Evolutionary conservation across 768 basidiomycete species (phyloP), one percentile per base, ranked within the genome.

Genomic region (Boletus rubescentipes): DNA sequence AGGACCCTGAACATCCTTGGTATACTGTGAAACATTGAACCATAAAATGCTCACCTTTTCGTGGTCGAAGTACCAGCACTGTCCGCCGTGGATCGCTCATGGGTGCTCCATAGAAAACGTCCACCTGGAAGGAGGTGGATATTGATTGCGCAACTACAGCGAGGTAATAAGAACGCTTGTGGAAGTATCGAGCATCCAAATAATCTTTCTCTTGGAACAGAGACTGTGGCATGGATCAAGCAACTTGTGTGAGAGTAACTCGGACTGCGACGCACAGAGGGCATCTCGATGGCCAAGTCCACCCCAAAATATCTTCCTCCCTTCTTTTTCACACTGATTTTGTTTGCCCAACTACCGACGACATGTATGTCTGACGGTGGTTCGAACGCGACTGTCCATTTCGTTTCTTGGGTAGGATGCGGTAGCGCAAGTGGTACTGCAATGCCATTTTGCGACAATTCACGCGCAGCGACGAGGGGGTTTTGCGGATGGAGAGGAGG

Each of bases 121-220:
- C 82, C 4, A 89, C 80, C 14, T 77, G 55, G 16, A 67, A 75
- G 15, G 85, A 67, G 9, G 70, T 70, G 39, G 72, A 72, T 36
- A 93, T 67, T 1, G 82, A 80, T 9, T 80, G 76, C 2, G 91
- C 89, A 41, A 98, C 74, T 5, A 81, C 82, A 8, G 93, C 88
- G 18, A 98, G 80, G 71, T 92, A 99, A 67, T 89, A 93, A 0
- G 92, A 86, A 36, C 91, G 79, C 67, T 98, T 98, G 67, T 95
- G 89, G 67, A 96, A 95, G 68, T 89, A 93, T 11, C 97, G 83
- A 9, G 85, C 82, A 65, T 94, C 87, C 53, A 93, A 76, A 59
- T 93, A 91, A 66, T 98, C 95, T 67, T 98, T 99, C 64, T 95
- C 92, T 74, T 96, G 92, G 64, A 98, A 95, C n/a, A 97, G 75